Evolutionary conservation across 2,329 filamentous ascomycete species (phyloP).

Genomic region (Fusarium agapanthi): DNA sequence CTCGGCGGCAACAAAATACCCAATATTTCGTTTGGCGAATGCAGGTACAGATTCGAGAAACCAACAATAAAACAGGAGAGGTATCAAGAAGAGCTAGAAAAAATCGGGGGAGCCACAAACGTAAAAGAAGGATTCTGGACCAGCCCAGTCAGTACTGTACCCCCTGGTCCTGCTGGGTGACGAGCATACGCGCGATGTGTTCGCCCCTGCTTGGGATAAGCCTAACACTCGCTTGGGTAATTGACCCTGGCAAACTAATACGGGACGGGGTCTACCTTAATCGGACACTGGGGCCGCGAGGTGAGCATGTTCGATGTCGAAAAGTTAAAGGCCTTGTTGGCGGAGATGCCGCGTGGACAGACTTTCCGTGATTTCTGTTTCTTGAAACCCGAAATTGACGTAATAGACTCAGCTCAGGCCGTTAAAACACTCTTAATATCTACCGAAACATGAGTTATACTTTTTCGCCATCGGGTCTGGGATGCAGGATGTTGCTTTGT

Average conservation of each 20-base stretch:
- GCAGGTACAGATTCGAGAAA: neutral
- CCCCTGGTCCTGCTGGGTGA: constrained; percentile 3
- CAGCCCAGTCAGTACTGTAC: neutral
- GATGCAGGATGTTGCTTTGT: neutral
- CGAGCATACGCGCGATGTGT: neutral
- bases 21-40: constrained; percentile 4
- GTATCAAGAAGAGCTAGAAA: neutral
- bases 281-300: constrained; percentile 11
- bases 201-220: neutral
- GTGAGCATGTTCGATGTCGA: neutral
- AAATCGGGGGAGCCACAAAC: constrained; percentile 7
- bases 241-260: neutral
- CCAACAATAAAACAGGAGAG: constrained; percentile 6
- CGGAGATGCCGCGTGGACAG: neutral
- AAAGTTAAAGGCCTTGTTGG: neutral
- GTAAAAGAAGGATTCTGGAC: constrained; percentile 23
- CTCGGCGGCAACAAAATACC: neutral
- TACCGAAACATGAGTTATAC: neutral
- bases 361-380: neutral
- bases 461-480: neutral
- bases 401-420: neutral
- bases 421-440: neutral
- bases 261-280: constrained; percentile 19
- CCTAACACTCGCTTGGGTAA: neutral
- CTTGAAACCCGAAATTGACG: neutral